Base-by-base conservation (phyloP, 768 basidiomycete species). In the Lactifluus hygrophoroides region DNA sequence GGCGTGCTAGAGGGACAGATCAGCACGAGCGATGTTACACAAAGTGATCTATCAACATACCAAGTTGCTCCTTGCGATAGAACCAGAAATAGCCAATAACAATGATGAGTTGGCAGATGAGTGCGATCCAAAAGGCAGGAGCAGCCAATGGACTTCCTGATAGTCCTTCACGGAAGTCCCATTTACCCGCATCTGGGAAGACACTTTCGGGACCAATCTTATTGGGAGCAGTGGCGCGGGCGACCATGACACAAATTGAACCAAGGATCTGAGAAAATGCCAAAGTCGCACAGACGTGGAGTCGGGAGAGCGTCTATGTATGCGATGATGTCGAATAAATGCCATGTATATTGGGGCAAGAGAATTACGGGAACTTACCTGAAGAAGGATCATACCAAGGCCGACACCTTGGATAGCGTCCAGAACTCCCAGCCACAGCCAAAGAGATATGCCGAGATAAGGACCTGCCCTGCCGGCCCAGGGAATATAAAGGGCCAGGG, bases 391-490 rank as follows among this genome's bases (percentile, higher is more conserved):
- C 86, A 94, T 86, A 56, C 91, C 92, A 47, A 96, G 76, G 28
- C 94, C 94, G 42, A 95, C 94, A 71, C 94, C 94, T 70, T 96
- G 94, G 37, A 96, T 77, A 34, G 94, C 92, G 69, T 94, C 94
- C 43, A 96, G 76, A 45, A 96, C 94, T 66, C 94, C 94, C 10
- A 96, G 79, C 94, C 94, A 96, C 43, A 96, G 76, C 94, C 94
- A 96, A 32, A 96, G 75, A 27, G 86, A 88, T 28, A 92, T 80
- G 43, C 91, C 91, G 55, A 95, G 82, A 69, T 94, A 96, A 23
- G 93, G 90, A 17, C 94, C 94, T 3, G 78, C 83, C 11, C 68
- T 68, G 11, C 94, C 92, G 2, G 88, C 94, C 94, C 94, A 96
- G 5, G 94, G 92, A 58, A 96, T 86, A 69, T 95, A 96, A 16